Percentiles rank a stretch among this genome's conserved stretches.
These are phyloP conservation scores for Rubus idaeus DNA, from an alignment of 306 rosid genomes.

Conservation along the genomic window DNA sequence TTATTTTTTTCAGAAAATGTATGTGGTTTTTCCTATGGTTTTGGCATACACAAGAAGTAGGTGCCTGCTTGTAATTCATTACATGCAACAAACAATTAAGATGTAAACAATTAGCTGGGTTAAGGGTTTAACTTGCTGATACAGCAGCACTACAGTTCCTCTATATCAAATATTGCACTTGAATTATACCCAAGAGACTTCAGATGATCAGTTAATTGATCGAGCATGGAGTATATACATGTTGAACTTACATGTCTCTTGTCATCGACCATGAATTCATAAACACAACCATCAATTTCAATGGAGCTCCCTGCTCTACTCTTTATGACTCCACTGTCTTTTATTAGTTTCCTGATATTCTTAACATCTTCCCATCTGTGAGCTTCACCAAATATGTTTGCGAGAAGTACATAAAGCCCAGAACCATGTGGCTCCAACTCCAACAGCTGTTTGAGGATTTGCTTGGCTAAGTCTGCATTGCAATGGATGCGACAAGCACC, in stretches of 20 bases:
- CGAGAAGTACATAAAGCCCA: conserved; percentile 62
- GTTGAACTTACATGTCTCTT: conserved; percentile 40
- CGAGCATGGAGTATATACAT: conserved; percentile 37
- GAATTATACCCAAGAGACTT: too few species aligned
- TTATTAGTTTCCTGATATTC: conserved; percentile 62
- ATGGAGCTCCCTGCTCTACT: conserved; percentile 64
- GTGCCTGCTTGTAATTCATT: neutral
- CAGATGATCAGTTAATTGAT: conserved; percentile 65
- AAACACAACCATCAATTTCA: conserved; percentile 45
- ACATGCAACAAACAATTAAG: neutral
- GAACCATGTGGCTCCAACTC: conserved; percentile 55
- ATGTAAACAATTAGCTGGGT: neutral
- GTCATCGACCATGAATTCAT: conserved; percentile 58
- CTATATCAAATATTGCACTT: conserved; percentile 16
- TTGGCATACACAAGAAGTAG: neutral
- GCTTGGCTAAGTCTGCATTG: conserved; percentile 51
- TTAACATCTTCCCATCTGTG: conserved; percentile 67
- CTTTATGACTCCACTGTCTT: conserved; percentile 49
- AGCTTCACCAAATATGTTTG: conserved; percentile 72
- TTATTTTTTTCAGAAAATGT: neutral
- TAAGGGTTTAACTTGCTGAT: neutral
- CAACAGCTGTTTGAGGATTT: conserved; percentile 62
- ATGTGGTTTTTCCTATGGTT: neutral
- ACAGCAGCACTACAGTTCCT: conserved; percentile 25
- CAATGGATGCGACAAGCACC: conserved; percentile 74